Percentiles rank a stretch among this genome's conserved stretches.
phyloP scores from a whole-genome alignment of 345 rosid species.

The Balakata baccata region DNA sequence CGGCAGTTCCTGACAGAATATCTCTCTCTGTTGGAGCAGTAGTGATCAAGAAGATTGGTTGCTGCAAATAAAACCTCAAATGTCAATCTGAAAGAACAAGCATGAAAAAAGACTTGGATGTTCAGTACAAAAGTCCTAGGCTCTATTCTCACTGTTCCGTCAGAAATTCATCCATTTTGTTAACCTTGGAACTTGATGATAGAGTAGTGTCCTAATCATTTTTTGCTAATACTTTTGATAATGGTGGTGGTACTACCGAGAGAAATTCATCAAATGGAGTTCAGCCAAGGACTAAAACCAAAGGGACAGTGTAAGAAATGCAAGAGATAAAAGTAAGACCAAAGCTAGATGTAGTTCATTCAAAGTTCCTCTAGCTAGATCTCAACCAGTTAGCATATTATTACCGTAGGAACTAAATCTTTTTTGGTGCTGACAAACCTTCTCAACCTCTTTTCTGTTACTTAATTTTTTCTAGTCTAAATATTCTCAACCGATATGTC shows the following conservation, averaged over 20 bases:
- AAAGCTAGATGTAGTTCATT: neutral
- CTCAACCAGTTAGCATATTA: neutral
- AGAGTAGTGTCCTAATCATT: neutral
- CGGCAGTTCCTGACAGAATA: conserved; percentile 24
- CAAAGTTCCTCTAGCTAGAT: neutral
- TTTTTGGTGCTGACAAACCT: neutral
- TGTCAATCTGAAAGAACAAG: conserved; percentile 14
- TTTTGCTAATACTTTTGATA: neutral
- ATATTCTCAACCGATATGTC: neutral
- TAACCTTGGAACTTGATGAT: neutral
- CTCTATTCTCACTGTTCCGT: neutral
- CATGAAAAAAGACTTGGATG: neutral
- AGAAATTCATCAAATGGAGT: neutral
- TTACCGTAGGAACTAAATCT: neutral
- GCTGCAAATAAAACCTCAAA: conserved; percentile 24
- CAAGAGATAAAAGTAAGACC: neutral
- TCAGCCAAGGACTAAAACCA: neutral
- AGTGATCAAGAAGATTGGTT: conserved; percentile 17
- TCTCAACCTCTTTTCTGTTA: neutral
- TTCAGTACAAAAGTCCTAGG: neutral
- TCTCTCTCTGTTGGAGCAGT: conserved; percentile 21
- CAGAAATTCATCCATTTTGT: conserved; percentile 9
- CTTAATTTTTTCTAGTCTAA: neutral
- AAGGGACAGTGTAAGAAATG: neutral
- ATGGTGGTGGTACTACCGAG: neutral